Conservation (phyloP, 1,284 basidiomycete species). For the Exobasidium rhododendri region DNA sequence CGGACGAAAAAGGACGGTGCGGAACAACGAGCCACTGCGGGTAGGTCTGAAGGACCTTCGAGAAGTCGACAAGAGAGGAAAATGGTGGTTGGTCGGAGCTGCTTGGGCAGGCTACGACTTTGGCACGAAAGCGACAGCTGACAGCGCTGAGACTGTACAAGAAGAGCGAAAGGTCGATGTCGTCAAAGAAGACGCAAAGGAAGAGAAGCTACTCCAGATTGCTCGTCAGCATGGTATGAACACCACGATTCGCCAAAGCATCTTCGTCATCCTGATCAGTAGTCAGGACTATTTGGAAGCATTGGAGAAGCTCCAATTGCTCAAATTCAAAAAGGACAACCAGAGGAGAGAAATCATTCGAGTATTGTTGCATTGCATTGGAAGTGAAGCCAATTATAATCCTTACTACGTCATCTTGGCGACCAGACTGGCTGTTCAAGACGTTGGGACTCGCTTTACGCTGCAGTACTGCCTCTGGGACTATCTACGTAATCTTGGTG, state of each 20-base stretch:
- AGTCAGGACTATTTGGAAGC: conserved; percentile 87
- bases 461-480: conserved; percentile 97
- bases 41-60: conserved; percentile 71
- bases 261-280: conserved; percentile 91
- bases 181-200: conserved; percentile 53
- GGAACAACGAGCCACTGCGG: conserved; percentile 35
- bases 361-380: conserved; percentile 87
- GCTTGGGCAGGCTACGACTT: conserved; percentile 80
- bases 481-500: conserved; percentile 85
- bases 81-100: conserved; percentile 98
- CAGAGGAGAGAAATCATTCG: conserved; percentile 92
- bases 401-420: conserved; percentile 90
- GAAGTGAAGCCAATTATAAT: conserved; percentile 80
- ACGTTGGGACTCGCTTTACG: conserved; percentile 76
- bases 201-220: conserved; percentile 65
- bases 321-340: conserved; percentile 73
- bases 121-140: conserved; percentile 58
- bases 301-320: conserved; percentile 75
- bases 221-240: conserved; percentile 97
- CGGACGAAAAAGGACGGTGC: conserved; percentile 37
- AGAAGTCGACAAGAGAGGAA: conserved; percentile 79
- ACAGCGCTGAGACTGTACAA: conserved; percentile 30
- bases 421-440: conserved; percentile 42
- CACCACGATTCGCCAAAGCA: conserved; percentile 82
- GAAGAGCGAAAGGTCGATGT: conserved; percentile 67